Evolutionary conservation across 148 eudicot species (phyloP).

Genomic region (Spergularia bocconei): DNA sequence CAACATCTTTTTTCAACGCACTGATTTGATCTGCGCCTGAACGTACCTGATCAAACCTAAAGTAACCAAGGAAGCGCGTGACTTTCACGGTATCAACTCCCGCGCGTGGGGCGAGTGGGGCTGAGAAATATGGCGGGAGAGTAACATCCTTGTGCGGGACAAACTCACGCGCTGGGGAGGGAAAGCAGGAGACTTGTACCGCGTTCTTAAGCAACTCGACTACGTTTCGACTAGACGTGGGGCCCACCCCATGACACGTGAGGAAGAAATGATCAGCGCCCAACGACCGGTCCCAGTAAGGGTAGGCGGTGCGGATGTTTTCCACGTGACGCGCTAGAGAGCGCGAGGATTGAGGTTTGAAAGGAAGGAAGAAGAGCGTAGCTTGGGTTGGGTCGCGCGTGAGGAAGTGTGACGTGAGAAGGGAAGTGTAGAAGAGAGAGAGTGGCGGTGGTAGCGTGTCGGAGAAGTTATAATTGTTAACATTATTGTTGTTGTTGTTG

Average conservation of each 20-base stretch:
- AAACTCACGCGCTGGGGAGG: conserved; percentile 49
- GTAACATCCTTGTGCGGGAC: conserved; percentile 85
- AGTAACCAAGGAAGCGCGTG: conserved; percentile 30
- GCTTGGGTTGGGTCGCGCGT: conserved; percentile 60
- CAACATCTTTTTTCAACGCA: conserved; percentile 32
- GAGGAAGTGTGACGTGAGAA: conserved; percentile 43
- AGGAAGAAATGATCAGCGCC: conserved; percentile 88
- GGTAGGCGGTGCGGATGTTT: conserved; percentile 35
- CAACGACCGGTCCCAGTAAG: conserved; percentile 77
- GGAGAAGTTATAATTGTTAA: conserved; percentile 3
- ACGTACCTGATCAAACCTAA: conserved; percentile 19
- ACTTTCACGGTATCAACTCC: not conserved
- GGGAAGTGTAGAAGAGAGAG: conserved; percentile 50
- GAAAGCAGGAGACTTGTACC: conserved; percentile 55
- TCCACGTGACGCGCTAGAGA: conserved; percentile 43
- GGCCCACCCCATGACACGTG: conserved; percentile 50
- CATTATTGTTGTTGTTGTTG: not conserved
- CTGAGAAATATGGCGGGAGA: conserved; percentile 38
- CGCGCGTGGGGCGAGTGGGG: conserved; percentile 17
- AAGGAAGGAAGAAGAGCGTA: conserved; percentile 72
- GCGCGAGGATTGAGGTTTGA: conserved; percentile 47
- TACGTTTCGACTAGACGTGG: conserved; percentile 47
- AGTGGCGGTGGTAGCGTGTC: conserved; percentile 37
- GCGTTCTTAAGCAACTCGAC: conserved; percentile 77
- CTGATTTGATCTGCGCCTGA: conserved; percentile 24